Evolutionary conservation across 345 rosid genomes (phyloP).

Genomic region (Lepidium africanum): DNA sequence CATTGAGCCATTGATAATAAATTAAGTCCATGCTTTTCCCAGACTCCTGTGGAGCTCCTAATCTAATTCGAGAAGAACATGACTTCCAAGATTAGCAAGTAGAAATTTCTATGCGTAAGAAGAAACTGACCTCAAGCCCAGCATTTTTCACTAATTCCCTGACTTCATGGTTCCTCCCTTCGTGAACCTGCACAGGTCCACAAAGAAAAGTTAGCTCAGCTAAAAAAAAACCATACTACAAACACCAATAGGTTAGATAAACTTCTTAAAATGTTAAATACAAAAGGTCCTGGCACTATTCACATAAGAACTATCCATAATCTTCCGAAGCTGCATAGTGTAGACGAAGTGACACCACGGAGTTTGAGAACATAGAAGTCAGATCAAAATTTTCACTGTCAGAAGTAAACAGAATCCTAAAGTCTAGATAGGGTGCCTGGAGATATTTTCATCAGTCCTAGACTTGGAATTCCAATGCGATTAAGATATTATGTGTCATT

Average conservation of each 20-base stretch:
- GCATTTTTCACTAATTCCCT: constrained; percentile 90
- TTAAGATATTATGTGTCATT: neutral
- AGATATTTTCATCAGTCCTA: neutral
- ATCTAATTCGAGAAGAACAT: neutral
- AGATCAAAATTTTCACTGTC: neutral
- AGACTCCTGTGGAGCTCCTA: neutral
- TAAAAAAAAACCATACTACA: neutral
- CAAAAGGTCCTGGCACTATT: neutral
- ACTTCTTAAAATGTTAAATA: neutral
- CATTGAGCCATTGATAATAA: neutral
- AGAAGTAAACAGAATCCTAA: neutral
- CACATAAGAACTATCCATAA: neutral
- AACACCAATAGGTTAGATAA: neutral
- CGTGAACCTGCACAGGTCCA: constrained; percentile 62
- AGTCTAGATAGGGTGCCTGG: neutral
- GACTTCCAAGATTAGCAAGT: neutral
- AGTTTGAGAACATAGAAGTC: neutral
- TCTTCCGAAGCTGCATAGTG: neutral
- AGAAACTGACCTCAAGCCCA: constrained; percentile 78
- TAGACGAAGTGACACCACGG: neutral
- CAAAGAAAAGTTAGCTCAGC: neutral
- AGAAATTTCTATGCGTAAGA: neutral
- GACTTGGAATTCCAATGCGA: neutral
- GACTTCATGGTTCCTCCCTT: constrained; percentile 96
- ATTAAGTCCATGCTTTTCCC: neutral